Evolutionary conservation across 1,284 basidiomycete species (phyloP).

Genomic region (Xerocomus minutiporus): DNA sequence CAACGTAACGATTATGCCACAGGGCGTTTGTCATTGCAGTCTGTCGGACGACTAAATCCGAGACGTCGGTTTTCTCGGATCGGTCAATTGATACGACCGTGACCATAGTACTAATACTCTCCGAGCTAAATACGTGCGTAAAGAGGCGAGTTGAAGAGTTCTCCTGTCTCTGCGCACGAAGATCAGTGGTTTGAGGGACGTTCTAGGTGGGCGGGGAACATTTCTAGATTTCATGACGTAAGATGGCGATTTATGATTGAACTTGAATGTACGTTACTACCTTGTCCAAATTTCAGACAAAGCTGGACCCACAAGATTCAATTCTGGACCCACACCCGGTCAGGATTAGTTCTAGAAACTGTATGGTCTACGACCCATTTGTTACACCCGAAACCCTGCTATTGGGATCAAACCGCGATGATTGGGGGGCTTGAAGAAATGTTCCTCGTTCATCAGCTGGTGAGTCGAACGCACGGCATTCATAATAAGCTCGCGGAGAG

Average conservation of each 20-base stretch:
- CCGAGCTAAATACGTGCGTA: background rate
- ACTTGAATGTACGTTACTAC: background rate
- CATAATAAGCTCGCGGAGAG: slow-evolving; percentile 1
- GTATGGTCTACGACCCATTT: too few relatives aligned
- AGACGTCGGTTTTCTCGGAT: background rate
- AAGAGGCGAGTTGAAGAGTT: background rate
- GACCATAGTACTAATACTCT: too few relatives aligned
- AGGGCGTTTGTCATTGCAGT: background rate
- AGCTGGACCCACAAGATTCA: background rate
- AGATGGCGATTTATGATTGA: background rate
- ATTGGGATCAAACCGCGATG: too few relatives aligned
- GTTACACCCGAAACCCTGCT: too few relatives aligned
- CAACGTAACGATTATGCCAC: background rate
- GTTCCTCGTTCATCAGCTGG: background rate
- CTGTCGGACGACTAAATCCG: background rate
- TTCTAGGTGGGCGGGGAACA: background rate
- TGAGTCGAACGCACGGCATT: background rate
- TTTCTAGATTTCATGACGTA: background rate
- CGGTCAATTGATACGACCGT: background rate
- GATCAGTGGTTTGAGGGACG: background rate
- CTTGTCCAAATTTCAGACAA: background rate
- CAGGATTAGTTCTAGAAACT: too few relatives aligned
- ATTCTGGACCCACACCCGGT: too few relatives aligned
- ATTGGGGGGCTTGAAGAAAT: too few relatives aligned
- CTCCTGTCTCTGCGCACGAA: too few relatives aligned